Percentiles rank a stretch among this genome's conserved stretches.
Evolutionary conservation across 2,329 filamentous ascomycete species (phyloP).

Genomic region (Colletotrichum godetiae): DNA sequence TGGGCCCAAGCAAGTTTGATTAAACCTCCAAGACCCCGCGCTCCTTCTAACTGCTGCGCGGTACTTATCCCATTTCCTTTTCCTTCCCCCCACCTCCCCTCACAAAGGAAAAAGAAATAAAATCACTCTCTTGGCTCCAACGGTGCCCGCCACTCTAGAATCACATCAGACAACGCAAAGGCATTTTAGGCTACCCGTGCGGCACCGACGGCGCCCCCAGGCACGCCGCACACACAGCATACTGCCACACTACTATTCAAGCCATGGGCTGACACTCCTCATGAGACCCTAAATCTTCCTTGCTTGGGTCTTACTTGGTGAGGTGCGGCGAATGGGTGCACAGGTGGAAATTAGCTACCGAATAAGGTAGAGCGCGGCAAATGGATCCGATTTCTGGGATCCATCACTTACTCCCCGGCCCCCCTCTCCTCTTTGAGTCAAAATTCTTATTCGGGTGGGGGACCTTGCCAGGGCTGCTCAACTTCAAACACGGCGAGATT

Average conservation of each 20-base stretch:
- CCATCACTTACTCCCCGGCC: neutral
- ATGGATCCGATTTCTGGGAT: neutral
- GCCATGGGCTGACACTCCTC: no score
- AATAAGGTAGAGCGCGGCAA: conserved; percentile 19
- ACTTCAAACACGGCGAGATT: conserved; percentile 27
- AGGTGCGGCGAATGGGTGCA: neutral
- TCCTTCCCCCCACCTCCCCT: neutral
- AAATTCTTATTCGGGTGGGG: neutral
- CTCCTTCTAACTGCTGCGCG: neutral
- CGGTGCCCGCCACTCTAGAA: neutral
- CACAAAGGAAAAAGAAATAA: neutral
- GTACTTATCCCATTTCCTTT: neutral
- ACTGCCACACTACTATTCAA: no score
- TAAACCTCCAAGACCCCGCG: neutral
- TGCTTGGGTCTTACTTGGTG: no score
- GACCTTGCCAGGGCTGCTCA: conserved; percentile 6
- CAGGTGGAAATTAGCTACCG: conserved; percentile 27
- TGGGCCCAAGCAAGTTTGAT: conserved; percentile 14
- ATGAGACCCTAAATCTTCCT: no score
- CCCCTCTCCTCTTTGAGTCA: neutral
- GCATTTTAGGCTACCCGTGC: neutral
- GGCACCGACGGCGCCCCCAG: neutral
- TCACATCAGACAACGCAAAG: neutral
- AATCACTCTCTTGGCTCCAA: neutral
- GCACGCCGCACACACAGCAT: neutral